Percentiles rank a stretch among this genome's conserved stretches.
Conservation (phyloP, 805 yeast genomes). For the Wickerhamiella alocasiicola region DNA sequence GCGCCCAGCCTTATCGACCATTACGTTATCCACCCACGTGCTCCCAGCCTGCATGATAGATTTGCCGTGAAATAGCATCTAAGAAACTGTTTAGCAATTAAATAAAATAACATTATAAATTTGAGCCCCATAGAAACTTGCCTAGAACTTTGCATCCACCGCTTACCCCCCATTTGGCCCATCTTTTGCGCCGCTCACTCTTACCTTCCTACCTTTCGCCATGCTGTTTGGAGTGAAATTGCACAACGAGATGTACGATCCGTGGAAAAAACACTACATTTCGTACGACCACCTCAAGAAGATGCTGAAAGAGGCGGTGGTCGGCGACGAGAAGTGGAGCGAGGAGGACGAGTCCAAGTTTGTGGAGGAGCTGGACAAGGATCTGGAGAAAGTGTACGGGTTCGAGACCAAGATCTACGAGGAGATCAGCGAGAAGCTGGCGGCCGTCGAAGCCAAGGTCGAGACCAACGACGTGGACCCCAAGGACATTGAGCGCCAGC, state of each 20-base stretch:
- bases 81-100: too few relatives aligned
- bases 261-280: slow-evolving; percentile 88
- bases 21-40: too few relatives aligned
- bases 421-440: slow-evolving; percentile 51
- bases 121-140: too few relatives aligned
- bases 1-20: too few relatives aligned
- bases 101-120: too few relatives aligned
- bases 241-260: slow-evolving; percentile 67
- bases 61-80: too few relatives aligned
- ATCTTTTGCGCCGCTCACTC: too few relatives aligned
- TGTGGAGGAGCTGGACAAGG: slow-evolving; percentile 60
- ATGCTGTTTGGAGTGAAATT: slow-evolving; percentile 85
- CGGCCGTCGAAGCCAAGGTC: slow-evolving; percentile 49
- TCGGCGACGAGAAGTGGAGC: slow-evolving; percentile 50
- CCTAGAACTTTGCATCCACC: too few relatives aligned
- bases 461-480: slow-evolving; percentile 38
- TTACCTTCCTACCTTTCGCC: too few relatives aligned
- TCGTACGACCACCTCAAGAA: slow-evolving; percentile 82
- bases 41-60: too few relatives aligned
- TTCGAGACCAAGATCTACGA: slow-evolving; percentile 66
- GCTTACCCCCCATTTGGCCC: too few relatives aligned
- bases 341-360: slow-evolving; percentile 75
- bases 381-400: slow-evolving; percentile 83
- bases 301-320: slow-evolving; percentile 47
- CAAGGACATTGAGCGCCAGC: slow-evolving; percentile 45